Evolutionary conservation across 768 basidiomycete genomes (phyloP).

Genomic region (Tylopilus vinaceipallidus): DNA sequence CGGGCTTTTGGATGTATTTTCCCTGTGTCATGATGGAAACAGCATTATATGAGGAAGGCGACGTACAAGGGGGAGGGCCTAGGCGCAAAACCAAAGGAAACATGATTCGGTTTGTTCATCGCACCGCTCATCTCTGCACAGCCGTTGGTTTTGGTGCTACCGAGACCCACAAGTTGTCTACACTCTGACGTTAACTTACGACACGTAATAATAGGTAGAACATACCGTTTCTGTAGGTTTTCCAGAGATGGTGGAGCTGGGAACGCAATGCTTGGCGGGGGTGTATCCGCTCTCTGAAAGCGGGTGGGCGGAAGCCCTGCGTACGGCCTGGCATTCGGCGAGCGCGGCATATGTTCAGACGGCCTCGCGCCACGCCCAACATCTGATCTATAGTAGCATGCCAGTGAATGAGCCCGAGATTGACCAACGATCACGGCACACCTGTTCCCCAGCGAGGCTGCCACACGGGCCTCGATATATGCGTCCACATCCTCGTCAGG

Average conservation of each 20-base stretch:
- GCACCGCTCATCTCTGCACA: background rate
- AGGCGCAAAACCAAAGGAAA: background rate
- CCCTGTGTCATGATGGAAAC: background rate
- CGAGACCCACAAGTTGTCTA: background rate
- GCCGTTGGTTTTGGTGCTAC: background rate
- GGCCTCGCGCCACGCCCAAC: too few species aligned
- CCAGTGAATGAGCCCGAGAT: slow-evolving; percentile 9
- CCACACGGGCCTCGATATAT: slow-evolving; percentile 38
- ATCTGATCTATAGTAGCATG: slow-evolving; percentile 2
- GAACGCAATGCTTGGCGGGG: background rate
- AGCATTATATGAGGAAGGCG: background rate
- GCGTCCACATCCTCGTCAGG: slow-evolving; percentile 53
- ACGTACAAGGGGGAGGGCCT: slow-evolving; percentile 15
- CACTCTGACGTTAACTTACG: background rate
- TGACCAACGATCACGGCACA: too few species aligned
- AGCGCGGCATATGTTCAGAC: too few species aligned
- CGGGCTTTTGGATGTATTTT: background rate
- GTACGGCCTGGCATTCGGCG: too few species aligned
- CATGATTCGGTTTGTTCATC: background rate
- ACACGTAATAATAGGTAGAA: background rate
- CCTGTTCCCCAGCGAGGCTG: slow-evolving; percentile 13
- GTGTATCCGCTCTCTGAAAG: too few species aligned
- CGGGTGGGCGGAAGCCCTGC: too few species aligned
- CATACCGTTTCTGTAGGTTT: slow-evolving; percentile 11
- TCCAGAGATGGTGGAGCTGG: too few species aligned